Conservation (phyloP, 2,329 filamentous ascomycete species). For the Alternaria postmessia region DNA sequence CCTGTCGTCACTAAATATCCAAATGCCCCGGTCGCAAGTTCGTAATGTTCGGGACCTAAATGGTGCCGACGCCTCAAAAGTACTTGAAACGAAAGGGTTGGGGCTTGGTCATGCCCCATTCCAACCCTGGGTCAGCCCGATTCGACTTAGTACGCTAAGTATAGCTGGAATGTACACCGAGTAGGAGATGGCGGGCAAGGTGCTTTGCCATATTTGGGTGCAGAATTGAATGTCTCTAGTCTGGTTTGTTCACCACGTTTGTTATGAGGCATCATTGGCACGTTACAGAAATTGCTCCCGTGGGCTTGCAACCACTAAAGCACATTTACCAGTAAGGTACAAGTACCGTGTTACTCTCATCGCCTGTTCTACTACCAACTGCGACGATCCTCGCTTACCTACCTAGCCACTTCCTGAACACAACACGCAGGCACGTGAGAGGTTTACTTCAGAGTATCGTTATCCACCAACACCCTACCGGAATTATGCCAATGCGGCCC, state of each 20-base stretch:
- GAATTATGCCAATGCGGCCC: constrained; percentile 53
- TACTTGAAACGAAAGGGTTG: constrained; percentile 37
- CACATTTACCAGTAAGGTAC: constrained; percentile 35
- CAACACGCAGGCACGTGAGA: constrained; percentile 31
- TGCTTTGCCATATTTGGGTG: constrained; percentile 32
- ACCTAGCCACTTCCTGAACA: constrained; percentile 30
- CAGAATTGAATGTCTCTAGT: constrained; percentile 49
- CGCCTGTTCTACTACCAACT: constrained; percentile 23
- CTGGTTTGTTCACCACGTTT: constrained; percentile 47
- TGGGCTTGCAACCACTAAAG: constrained; percentile 27
- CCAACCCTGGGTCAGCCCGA: constrained; percentile 27
- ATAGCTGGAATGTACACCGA: constrained; percentile 47
- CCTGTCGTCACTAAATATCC: constrained; percentile 30
- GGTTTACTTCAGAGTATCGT: constrained; percentile 36
- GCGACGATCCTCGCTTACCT: constrained; percentile 13
- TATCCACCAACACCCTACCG: constrained; percentile 34
- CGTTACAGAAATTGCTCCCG: constrained; percentile 34
- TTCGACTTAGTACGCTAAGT: constrained; percentile 36
- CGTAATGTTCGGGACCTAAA: constrained; percentile 25
- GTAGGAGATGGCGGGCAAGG: constrained; percentile 44
- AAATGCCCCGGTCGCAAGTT: constrained; percentile 29
- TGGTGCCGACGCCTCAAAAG: constrained; percentile 29
- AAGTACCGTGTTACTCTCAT: constrained; percentile 24
- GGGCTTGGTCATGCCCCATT: constrained; percentile 46
- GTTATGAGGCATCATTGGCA: constrained; percentile 42